Base-by-base conservation (phyloP, 2,329 filamentous ascomycete genomes). In the Eurotiales sp. region DNA sequence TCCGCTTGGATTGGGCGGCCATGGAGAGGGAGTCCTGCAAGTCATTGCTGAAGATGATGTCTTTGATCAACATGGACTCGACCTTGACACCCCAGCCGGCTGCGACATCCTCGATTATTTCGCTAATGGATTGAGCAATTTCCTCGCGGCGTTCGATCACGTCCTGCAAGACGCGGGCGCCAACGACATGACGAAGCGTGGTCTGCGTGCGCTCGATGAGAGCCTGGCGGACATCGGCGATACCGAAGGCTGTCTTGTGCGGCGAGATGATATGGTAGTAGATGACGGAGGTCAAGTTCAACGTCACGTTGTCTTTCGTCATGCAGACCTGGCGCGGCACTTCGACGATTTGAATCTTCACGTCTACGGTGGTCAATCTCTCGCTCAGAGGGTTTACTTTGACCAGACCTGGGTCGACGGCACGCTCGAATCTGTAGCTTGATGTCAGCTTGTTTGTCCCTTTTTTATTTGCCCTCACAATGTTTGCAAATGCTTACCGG, bases 61-160 rank as follows among this genome's bases (percentile, higher is more conserved):
- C 93, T 77, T 99, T 97, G 81, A 99, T 92, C 60, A 99, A 84
- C 92, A 99, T 99, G 65, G 86, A 91, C 79, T 97, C 93, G 53
- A 97, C 93, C 66, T 89, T 84, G 7, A 96, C 92, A 73, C 93
- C 93, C 93, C 93, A 99, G 55, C 89, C 90, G 10, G 83, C 77
- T 5, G 93, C 92, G 1, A 96, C 93, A 61, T 96, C 91, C 67
- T 97, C 93, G 62, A 99, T 97, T 62, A 97, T 97, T 72, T 96
- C 92, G 56, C 90, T 85, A 56, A 97, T 97, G 52, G 87, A 93
- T 73, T 91, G 86, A 1, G 93, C 93, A 61, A 99, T 87, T 74
- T 99, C 93, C 75, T 99, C 93, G 53, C 93, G 90, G 53, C 93
- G 90, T 78, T 99, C 93, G 62, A 99, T 97, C 39, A 99, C 92